Evolutionary conservation across 208 protist genomes (phyloP), one percentile per base, ranked within the genome.

Genomic region (Acanthamoeba polyphaga): DNA sequence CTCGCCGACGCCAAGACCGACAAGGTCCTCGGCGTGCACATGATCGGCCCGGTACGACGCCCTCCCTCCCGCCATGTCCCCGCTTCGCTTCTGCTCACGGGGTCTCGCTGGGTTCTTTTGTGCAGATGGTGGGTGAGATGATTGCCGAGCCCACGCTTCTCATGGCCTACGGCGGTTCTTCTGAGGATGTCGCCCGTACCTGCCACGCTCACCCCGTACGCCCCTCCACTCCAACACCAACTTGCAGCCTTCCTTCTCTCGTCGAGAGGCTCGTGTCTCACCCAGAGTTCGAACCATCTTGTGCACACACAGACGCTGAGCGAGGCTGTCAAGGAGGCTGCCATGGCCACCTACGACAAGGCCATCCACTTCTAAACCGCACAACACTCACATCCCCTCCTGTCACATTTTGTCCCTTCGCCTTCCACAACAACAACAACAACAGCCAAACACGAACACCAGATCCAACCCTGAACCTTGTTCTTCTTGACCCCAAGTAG

Each of bases 241-340:
- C 17, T 58, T 3, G 9, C 22, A 1, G 0, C 22, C 17, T 6
- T 55, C 15, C 15, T 55, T 3, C 15, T 55, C 8, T 58, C 53
- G 0, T 10, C 12, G 15, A 1, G 17, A 58, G 9, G 53, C 53
- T 15, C 15, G 9, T 58, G 53, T 58, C 53, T 12, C 53, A 19
- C 17, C 22, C 53, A 1, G 0, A 2, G 53, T 58, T 58, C 70
- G 70, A 32, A 15, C 10, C n/a, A 15, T 74, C 10, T 6, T 17
- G 3, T 32, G n/a, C 66, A 32, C 3, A 0, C 72, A 80, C n/a
- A n/a, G 87, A 99, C 99, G 17, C 98, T 99, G 95, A 98, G 97
- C 32, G 99, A 99, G 98, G 99, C 99, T 38, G 97, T 99, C 92
- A 99, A 99, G 97, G 99, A 99, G 98, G 99, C 99, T 38, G 99